phyloP scores from a whole-genome alignment of 129 eudicot genomes.

The Tanacetum coccineum region DNA sequence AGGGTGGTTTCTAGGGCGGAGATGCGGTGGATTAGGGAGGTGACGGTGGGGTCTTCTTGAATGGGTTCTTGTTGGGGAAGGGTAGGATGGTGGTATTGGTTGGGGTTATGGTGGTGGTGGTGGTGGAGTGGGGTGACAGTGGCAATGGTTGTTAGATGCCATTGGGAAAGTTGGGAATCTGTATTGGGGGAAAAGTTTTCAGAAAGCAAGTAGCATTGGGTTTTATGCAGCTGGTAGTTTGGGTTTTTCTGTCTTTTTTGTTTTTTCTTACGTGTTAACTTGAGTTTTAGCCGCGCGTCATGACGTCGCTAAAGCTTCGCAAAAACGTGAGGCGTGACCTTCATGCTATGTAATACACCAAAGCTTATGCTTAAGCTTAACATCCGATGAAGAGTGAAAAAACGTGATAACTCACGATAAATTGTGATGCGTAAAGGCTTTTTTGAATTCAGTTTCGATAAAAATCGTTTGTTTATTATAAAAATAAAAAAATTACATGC shows the following conservation, averaged over 20 bases:
- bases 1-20: slow-evolving; percentile 79
- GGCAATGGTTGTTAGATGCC: slow-evolving; percentile 44
- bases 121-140: slow-evolving; percentile 27
- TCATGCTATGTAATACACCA: no score
- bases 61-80: neutral
- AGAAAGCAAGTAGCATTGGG: slow-evolving; percentile 15
- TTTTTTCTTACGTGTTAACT: neutral
- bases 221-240: slow-evolving; percentile 19
- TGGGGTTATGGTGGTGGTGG: slow-evolving; percentile 33
- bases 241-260: slow-evolving; percentile 11
- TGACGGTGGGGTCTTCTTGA: slow-evolving; percentile 30
- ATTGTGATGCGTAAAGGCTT: no score
- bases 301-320: no score
- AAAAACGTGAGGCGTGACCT: no score
- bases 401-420: no score
- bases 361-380: no score
- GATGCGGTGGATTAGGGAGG: slow-evolving; percentile 86
- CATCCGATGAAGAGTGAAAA: no score
- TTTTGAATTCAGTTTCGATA: no score
- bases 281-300: neutral
- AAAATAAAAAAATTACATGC: no score
- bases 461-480: no score
- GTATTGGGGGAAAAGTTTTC: slow-evolving; percentile 2
- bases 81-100: neutral
- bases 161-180: slow-evolving; percentile 32